Percentiles rank a stretch among this genome's conserved stretches.
phyloP scores from a whole-genome alignment of 441 rosid species.

The Lepidium campestre region DNA sequence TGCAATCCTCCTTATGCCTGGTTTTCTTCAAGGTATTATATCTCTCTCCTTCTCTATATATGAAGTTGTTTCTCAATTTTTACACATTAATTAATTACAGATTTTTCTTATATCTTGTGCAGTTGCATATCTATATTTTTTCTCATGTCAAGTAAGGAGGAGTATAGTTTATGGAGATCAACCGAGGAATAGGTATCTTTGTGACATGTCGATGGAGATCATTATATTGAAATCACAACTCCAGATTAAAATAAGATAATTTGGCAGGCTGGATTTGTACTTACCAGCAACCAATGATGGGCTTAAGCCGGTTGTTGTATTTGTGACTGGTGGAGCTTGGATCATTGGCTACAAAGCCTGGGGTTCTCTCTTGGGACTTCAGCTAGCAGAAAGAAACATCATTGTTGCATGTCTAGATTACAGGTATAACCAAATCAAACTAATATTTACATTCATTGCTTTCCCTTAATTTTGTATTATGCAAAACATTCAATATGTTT shows the following conservation, averaged over 20 bases:
- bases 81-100: too few relatives aligned
- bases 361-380: conserved; percentile 93
- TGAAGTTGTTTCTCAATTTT: background rate
- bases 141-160: conserved; percentile 70
- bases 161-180: conserved; percentile 91
- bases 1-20: conserved; percentile 70
- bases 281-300: conserved; percentile 57
- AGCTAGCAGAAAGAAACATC: conserved; percentile 90
- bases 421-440: conserved; percentile 47
- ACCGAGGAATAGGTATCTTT: conserved; percentile 78
- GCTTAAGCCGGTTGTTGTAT: conserved; percentile 79
- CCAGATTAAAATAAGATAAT: too few relatives aligned
- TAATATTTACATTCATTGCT: too few relatives aligned
- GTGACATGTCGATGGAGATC: too few relatives aligned
- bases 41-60: background rate
- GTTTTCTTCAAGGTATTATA: conserved; percentile 84
- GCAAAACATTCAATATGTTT: too few relatives aligned
- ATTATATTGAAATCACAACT: too few relatives aligned
- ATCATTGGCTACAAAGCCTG: conserved; percentile 99
- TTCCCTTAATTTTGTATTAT: too few relatives aligned
- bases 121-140: conserved; percentile 87
- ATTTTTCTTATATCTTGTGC: too few relatives aligned
- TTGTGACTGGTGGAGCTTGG: conserved; percentile 99
- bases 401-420: conserved; percentile 94
- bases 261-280: conserved; percentile 78